Percentiles rank a stretch among this genome's conserved stretches.
Evolutionary conservation across 2,329 filamentous ascomycete genomes (phyloP).

Genomic region (Ophiostoma sp.): DNA sequence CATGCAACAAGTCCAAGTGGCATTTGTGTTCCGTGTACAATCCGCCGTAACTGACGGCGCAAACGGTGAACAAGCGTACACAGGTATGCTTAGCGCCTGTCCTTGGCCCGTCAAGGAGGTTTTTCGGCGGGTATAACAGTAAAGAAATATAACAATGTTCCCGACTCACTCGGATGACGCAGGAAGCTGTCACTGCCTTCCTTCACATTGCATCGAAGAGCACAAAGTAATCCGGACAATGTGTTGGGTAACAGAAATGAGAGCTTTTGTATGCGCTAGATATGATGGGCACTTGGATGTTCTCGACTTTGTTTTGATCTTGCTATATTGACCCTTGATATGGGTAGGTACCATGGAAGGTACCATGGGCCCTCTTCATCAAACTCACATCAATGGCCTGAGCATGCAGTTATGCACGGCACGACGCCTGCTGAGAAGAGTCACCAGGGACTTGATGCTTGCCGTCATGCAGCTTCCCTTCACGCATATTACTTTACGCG

Average conservation of each 20-base stretch:
- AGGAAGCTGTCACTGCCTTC: neutral
- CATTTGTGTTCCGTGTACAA: neutral
- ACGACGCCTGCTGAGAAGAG: neutral
- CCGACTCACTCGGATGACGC: neutral
- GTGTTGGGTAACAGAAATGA: neutral
- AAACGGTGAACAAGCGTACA: too few species aligned
- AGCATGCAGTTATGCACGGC: neutral
- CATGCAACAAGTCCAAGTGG: neutral
- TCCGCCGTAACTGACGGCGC: too few species aligned
- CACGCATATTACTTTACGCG: neutral
- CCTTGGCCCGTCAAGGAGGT: too few species aligned
- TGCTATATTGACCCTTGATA: too few species aligned
- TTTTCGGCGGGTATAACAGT: neutral
- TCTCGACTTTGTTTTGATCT: too few species aligned
- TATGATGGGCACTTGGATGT: neutral
- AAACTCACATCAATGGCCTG: too few species aligned
- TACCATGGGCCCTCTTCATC: too few species aligned
- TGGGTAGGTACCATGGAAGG: too few species aligned
- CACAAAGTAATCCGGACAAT: neutral
- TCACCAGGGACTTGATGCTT: neutral
- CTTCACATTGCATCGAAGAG: neutral
- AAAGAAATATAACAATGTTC: neutral
- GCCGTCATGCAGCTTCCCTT: neutral
- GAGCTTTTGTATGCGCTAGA: neutral
- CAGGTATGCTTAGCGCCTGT: too few species aligned